Conservation (phyloP, 1,284 basidiomycete species). For the Coniophora puteana region DNA sequence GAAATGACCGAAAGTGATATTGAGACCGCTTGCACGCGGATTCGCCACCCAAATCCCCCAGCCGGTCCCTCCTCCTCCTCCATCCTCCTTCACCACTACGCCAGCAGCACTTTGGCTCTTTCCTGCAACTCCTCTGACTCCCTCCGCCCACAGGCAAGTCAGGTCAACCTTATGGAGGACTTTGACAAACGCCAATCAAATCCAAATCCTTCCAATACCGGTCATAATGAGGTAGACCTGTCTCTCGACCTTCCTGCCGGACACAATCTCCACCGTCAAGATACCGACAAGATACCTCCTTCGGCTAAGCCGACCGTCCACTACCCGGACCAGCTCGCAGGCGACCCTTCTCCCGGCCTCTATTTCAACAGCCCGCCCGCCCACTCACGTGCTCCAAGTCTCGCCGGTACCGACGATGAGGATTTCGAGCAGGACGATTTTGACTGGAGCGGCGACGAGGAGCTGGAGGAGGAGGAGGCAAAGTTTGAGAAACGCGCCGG, state of each 20-base stretch:
- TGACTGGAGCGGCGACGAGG: conserved; percentile 74
- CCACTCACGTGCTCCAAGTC: conserved; percentile 42
- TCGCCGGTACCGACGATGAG: conserved; percentile 57
- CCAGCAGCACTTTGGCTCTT: too few relatives aligned
- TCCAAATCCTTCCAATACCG: too few relatives aligned
- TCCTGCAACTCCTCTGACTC: too few relatives aligned
- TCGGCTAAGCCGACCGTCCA: conserved; percentile 51
- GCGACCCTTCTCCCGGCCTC: conserved; percentile 21
- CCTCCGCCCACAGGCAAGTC: too few relatives aligned
- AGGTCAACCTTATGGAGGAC: conserved; percentile 12
- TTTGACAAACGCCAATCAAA: too few relatives aligned
- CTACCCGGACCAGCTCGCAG: conserved; percentile 42
- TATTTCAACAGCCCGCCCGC: conserved; percentile 19
- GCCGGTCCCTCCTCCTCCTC: conserved; percentile 31
- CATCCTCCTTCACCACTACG: conserved; percentile 23
- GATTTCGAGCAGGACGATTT: conserved; percentile 49
- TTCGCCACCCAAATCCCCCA: too few relatives aligned
- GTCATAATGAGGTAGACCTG: too few relatives aligned
- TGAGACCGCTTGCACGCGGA: too few relatives aligned
- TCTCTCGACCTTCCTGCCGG: too few relatives aligned
- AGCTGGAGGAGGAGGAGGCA: conserved; percentile 63
- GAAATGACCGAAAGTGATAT: too few relatives aligned
- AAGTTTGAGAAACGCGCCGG: conserved; percentile 62
- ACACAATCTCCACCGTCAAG: too few relatives aligned
- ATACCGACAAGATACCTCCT: too few relatives aligned